phyloP scores from a whole-genome alignment of 2,329 filamentous ascomycete genomes.

The Colletotrichum shisoi region DNA sequence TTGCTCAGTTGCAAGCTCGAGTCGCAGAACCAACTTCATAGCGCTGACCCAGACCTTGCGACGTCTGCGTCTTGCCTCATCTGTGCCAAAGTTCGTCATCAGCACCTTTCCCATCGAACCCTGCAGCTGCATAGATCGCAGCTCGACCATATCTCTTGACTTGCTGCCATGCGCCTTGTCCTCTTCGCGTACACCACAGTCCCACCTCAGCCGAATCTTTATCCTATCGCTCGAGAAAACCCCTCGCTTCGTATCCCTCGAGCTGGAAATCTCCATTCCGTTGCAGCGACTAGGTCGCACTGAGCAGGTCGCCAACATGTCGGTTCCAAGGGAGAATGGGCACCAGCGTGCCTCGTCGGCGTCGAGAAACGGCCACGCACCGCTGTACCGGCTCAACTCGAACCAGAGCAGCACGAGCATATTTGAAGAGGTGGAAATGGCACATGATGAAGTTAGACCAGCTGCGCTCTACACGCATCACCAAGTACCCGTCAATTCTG shows the following conservation, averaged over 20 bases:
- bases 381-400: constrained; percentile 71
- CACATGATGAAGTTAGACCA: constrained; percentile 80
- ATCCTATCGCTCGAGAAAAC: neutral
- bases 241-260: neutral
- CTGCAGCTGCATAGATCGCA: neutral
- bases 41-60: neutral
- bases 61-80: neutral
- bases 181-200: neutral
- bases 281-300: constrained; percentile 5
- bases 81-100: neutral
- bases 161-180: neutral
- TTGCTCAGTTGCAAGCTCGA: neutral
- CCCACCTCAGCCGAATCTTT: constrained; percentile 1
- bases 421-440: constrained; percentile 98
- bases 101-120: neutral
- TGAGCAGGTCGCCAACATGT: constrained; percentile 18
- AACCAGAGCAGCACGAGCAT: constrained; percentile 81
- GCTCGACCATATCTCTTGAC: neutral
- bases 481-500: neutral
- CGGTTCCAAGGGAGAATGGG: constrained; percentile 14
- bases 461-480: neutral
- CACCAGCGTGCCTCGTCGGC: constrained; percentile 28
- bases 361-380: constrained; percentile 35
- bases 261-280: constrained; percentile 7
- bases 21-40: constrained; percentile 3